Base-by-base conservation (phyloP, 2,329 filamentous ascomycete genomes). In the Cercospora berteroae region DNA sequence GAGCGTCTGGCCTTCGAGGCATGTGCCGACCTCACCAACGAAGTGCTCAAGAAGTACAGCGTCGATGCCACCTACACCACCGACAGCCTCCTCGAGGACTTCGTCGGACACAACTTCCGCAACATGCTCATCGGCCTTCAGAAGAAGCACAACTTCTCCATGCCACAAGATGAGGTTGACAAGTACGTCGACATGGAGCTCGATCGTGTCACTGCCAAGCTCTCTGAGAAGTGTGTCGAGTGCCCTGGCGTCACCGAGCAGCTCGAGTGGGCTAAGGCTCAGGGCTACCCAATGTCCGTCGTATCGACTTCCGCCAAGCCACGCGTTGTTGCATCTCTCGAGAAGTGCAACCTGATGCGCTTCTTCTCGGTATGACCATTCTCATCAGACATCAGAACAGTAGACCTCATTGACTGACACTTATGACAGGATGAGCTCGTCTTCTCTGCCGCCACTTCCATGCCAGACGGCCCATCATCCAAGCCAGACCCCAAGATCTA, bases 401-500 rank as follows among this genome's bases (percentile, higher is more conserved):
- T 8, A 12, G 16, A 18, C 13, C 18, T 33, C 27, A 4, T 56
- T 29, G n/a, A 39, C 61, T 64, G 10, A 64, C 52, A 44, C 2
- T 5, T 27, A 16, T 52, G 13, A 57, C 42, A 65, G 63, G 81
- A 85, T 29, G 86, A 92, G 73, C 85, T 88, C 73, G 85, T 96
- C 78, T 97, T 91, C 86, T 92, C 89, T 55, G 93, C 93, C 64
- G 92, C 92, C 66, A 92, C 89, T 33, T 92, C 89, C 67, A 86
- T 97, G 73, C 61, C 61, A 64, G 83, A 87, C 66, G 87, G 84
- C 76, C 93, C 93, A n/a, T 94, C 92, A 64, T 91, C 88, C 80
- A 97, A 97, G 86, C 93, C 93, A 16, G 91, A 96, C 80, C 93
- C 94, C 18, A 91, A 92, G 72, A 90, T 97, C 81, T 97, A 97